A percentile compares a stretch with the other conserved stretches of the same genome.
Conservation (phyloP, 208 protist genomes). For the Leishmania amazonensis region DNA sequence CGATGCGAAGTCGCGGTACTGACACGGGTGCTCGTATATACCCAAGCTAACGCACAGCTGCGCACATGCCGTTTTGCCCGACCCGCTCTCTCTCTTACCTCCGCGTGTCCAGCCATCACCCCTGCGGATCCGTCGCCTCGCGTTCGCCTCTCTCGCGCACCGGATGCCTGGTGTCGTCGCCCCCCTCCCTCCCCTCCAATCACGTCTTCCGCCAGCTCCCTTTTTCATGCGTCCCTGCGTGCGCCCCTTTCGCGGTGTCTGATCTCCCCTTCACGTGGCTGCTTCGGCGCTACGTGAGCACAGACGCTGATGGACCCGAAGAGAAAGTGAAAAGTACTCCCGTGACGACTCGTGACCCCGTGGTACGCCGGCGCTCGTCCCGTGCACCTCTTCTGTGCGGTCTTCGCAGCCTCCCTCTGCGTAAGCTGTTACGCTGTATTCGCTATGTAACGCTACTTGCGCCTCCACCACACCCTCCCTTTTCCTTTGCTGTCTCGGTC, state of each 20-base stretch:
- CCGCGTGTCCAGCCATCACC: too few relatives aligned
- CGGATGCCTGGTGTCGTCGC: neutral
- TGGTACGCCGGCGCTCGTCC: neutral
- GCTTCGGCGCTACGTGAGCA: neutral
- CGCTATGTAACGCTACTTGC: neutral
- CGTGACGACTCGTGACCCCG: neutral
- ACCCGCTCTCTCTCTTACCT: neutral
- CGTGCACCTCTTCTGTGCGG: too few relatives aligned
- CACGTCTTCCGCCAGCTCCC: neutral
- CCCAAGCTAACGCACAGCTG: neutral
- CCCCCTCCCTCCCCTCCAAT: neutral
- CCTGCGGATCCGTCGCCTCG: slow-evolving; percentile 3
- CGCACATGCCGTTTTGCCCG: neutral
- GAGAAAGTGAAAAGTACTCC: neutral
- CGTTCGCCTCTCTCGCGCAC: neutral
- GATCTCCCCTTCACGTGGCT: neutral
- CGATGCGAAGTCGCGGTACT: neutral
- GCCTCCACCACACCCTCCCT: neutral
- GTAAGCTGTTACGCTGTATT: too few relatives aligned
- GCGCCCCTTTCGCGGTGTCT: neutral
- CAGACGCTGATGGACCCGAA: neutral
- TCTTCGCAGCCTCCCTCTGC: too few relatives aligned
- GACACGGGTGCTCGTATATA: too few relatives aligned
- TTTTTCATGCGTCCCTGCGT: neutral
- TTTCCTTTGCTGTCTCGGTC: neutral